Base-by-base conservation (phyloP, 148 eudicot species). In the Cornus suecica region DNA sequence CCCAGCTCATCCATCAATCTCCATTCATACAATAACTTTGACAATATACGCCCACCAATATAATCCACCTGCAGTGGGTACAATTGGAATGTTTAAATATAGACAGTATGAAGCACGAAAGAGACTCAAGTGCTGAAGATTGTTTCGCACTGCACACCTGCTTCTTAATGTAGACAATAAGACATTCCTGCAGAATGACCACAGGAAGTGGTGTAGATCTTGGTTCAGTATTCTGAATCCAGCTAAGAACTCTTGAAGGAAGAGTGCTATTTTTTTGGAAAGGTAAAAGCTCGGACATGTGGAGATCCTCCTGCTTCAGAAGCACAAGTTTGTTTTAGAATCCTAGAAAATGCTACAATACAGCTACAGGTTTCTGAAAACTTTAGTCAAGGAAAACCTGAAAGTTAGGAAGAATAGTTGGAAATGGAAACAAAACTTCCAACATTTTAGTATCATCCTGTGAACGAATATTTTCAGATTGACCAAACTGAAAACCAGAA, bases 1-100 rank as follows among this genome's bases (percentile, higher is more conserved):
- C 85, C 97, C 70, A 95, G 88, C 84, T 92, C 99, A 66, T 95
- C 99, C 81, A 95, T 89, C 85, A 95, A 86, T 87, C 91, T 88
- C 99, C 99, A 95, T 62, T 95, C 94, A 74, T 77, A 70, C 54
- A 92, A 86, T 80, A 95, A 88, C 73, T 91, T 95, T 29, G 97
- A 91, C 81, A 92, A 74, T 85, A 95, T 92, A 74, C 81, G 86
- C 78, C 88, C 84, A 80, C 99, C 99, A 68, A 91, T 83, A 60
- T 74, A 77, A 84, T 95, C 97, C 78, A 94, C 92, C 97, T 95
- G 82, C 62, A 67, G 13, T 67, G 20, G 14, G 25, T 64, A 24
- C 24, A 74, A 69, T 32, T 2, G 28, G 58, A 23, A 26, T 1
- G 66, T 22, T 22, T 1, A 26, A 27, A 54, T 25, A 14, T 22